Evolutionary conservation across 1,284 basidiomycete genomes (phyloP).

Genomic region (Pyrrhoderma lamaoense): DNA sequence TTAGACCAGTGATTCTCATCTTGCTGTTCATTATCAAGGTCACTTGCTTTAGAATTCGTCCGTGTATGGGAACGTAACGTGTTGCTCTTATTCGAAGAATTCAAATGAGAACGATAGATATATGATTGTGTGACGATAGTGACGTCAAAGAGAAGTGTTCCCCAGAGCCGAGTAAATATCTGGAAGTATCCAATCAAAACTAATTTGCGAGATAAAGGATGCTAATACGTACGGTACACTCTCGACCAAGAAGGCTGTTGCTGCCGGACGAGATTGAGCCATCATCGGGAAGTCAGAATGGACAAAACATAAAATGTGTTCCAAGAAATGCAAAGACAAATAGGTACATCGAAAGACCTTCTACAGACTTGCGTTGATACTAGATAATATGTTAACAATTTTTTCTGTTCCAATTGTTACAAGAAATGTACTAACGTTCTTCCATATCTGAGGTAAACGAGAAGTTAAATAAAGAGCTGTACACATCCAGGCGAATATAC

Average conservation of each 20-base stretch:
- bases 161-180: slow-evolving; percentile 80
- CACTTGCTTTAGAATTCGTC: no score
- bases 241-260: slow-evolving; percentile 57
- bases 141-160: slow-evolving; percentile 85
- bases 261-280: slow-evolving; percentile 43
- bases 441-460: slow-evolving; percentile 93
- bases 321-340: slow-evolving; percentile 87
- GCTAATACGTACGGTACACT: slow-evolving; percentile 59
- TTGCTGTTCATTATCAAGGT: no score
- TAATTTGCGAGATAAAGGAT: slow-evolving; percentile 16
- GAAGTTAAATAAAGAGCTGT: slow-evolving; percentile 88
- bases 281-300: slow-evolving; percentile 61
- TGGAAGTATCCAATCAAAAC: slow-evolving; percentile 26
- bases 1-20: no score
- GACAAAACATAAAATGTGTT: slow-evolving; percentile 87
- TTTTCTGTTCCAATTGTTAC: neutral
- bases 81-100: neutral
- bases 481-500: slow-evolving; percentile 88
- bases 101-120: slow-evolving; percentile 34
- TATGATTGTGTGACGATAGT: slow-evolving; percentile 68
- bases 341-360: slow-evolving; percentile 89
- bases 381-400: slow-evolving; percentile 26
- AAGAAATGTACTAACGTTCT: slow-evolving; percentile 68
- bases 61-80: no score
- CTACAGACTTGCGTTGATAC: slow-evolving; percentile 87